A percentile compares a stretch with the other conserved stretches of the same genome.
Evolutionary conservation across 495 filamentous ascomycete genomes (phyloP).

Genomic region (Lentithecium fluviatile): DNA sequence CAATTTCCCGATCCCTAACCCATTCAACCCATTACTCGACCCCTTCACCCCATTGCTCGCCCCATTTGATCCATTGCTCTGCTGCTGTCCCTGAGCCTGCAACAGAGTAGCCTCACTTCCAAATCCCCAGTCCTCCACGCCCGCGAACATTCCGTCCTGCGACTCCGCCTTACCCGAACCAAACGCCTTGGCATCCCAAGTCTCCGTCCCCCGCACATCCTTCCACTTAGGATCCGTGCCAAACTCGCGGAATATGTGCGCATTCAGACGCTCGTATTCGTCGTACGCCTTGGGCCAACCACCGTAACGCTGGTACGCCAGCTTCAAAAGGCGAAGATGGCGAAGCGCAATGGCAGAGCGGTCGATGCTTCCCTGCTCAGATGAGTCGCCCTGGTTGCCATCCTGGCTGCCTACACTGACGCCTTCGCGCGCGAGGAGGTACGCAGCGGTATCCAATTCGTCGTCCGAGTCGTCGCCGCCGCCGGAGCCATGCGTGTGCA

Average conservation of each 20-base stretch:
- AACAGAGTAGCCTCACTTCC: background rate
- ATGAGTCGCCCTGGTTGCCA: constrained; percentile 3
- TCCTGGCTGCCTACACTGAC: constrained; percentile 13
- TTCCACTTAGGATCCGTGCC: constrained; percentile 5
- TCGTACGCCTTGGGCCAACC: constrained; percentile 19
- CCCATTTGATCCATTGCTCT: too few species aligned
- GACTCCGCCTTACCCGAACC: constrained; percentile 22
- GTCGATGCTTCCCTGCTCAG: background rate
- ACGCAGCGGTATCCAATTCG: constrained; percentile 17
- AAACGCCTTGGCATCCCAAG: constrained; percentile 25
- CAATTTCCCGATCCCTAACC: too few species aligned
- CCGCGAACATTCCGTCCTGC: background rate
- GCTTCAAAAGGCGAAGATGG: constrained; percentile 23
- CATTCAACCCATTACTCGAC: too few species aligned
- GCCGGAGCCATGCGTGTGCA: constrained; percentile 10
- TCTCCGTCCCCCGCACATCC: constrained; percentile 18
- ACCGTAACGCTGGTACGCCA: constrained; percentile 28
- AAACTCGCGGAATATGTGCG: constrained; percentile 18
- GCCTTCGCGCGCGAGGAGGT: constrained; percentile 20
- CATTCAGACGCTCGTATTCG: constrained; percentile 32
- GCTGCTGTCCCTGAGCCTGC: too few species aligned
- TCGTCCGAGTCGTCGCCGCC: constrained; percentile 26
- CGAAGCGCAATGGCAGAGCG: background rate
- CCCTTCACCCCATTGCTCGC: too few species aligned
- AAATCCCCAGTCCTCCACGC: background rate